Evolutionary conservation across 331 rosid genomes (phyloP).

Genomic region (Quercus tomentella): DNA sequence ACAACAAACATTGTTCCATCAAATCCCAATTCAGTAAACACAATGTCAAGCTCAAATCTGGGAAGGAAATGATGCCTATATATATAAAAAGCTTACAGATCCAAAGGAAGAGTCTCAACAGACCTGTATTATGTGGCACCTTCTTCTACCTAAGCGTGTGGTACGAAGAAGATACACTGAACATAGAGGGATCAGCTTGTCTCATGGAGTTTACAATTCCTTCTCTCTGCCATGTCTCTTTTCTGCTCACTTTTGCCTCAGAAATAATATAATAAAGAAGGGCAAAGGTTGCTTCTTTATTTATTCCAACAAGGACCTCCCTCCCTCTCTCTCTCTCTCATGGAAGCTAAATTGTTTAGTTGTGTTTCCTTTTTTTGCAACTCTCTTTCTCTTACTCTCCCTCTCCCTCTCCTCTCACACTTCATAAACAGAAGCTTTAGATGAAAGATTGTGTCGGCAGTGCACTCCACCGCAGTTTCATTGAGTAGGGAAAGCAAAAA

Average conservation of each 20-base stretch:
- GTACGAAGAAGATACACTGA: conserved; percentile 14
- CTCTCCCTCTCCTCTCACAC: too few species aligned
- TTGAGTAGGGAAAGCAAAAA: neutral
- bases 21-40: neutral
- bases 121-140: neutral
- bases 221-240: conserved; percentile 10
- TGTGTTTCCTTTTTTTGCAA: too few species aligned
- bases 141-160: conserved; percentile 13
- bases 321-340: too few species aligned
- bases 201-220: conserved; percentile 1
- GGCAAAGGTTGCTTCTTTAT: conserved; percentile 1
- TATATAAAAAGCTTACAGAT: conserved; percentile 17
- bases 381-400: too few species aligned
- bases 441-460: conserved; percentile 25
- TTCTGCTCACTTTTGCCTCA: neutral
- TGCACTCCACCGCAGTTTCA: neutral
- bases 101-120: neutral
- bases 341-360: too few species aligned
- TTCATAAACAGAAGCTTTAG: neutral
- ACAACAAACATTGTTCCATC: neutral
- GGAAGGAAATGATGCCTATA: neutral
- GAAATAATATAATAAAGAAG: neutral
- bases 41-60: conserved; percentile 25
- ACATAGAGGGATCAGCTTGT: neutral
- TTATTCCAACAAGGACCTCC: neutral